Base-by-base conservation (phyloP, 805 yeast species). In the Candida ulmi region DNA sequence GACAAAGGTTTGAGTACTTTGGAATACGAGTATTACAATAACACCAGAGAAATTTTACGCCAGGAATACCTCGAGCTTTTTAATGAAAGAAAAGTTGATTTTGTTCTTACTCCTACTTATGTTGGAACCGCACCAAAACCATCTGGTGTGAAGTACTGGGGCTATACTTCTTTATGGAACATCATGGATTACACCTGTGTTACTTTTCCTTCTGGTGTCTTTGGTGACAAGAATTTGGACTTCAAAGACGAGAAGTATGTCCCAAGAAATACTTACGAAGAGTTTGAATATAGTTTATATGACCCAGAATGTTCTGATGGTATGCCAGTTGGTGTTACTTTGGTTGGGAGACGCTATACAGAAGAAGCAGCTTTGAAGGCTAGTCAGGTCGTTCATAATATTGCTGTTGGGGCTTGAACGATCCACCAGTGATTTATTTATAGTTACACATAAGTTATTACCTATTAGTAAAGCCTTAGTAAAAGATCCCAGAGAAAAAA, bases 161-260 rank as follows among this genome's bases (percentile, higher is more conserved):
- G 90, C 4, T 85, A 85, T 66, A 83, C 91, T 6, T 64, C 88
- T 3, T 69, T 82, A 46, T 85, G 78, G 75, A 84, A 84, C 62
- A 55, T 83, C 41, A 60, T 83, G 45, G 95, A 85, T 59, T 68
- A 76, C 52, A 88, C 95, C 32, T 74, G 80, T 29, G 74, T 80
- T 44, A 69, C 71, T 2, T 66, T 77, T 62, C 88, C 83, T 51
- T 72, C 86, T 4, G 78, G 81, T 13, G 59, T 76, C 47, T 63
- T 55, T 50, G 82, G 37, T 18, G 77, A 77, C 52, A 45, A 60
- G 15, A 42, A 44, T 11, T 42, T 69, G 35, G 86, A 79, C 54
- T 54, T 58, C 33, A 69, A 72, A 65, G 74, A 63, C 31, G 18
- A n/a, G 4, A 13, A 13, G 11, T 36, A 40, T n/a, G 33, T 32